Conservation (phyloP, 768 basidiomycete genomes). For the Mycena belliarum region DNA sequence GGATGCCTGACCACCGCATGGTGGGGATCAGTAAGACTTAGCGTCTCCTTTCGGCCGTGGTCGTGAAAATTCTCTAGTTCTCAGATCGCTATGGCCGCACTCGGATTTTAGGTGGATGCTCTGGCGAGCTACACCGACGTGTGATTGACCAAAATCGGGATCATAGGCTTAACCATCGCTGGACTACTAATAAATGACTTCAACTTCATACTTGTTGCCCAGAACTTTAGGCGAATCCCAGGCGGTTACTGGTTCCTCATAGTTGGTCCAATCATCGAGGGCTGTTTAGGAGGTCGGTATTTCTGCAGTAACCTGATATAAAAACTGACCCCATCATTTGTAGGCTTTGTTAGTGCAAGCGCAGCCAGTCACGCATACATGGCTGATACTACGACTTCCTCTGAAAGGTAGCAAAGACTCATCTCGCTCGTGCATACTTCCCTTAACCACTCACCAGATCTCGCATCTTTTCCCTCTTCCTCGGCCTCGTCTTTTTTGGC, state of each 20-base stretch:
- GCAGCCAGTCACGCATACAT: slow-evolving; percentile 52
- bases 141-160: neutral
- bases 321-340: slow-evolving; percentile 18
- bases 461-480: slow-evolving; percentile 47
- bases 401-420: slow-evolving; percentile 34
- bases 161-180: slow-evolving; percentile 36
- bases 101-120: slow-evolving; percentile 34
- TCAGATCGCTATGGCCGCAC: slow-evolving; percentile 65
- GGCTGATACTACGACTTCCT: slow-evolving; percentile 45
- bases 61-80: slow-evolving; percentile 32
- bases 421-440: neutral
- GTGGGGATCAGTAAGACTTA: slow-evolving; percentile 74
- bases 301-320: neutral
- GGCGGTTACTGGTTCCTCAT: slow-evolving; percentile 66
- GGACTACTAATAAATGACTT: slow-evolving; percentile 53
- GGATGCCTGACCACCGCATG: slow-evolving; percentile 79
- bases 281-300: slow-evolving; percentile 53
- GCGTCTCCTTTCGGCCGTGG: neutral
- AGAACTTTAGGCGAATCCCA: slow-evolving; percentile 49
- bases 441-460: slow-evolving; percentile 23
- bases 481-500: slow-evolving; percentile 59
- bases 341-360: slow-evolving; percentile 39
- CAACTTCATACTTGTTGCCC: slow-evolving; percentile 52
- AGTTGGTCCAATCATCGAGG: slow-evolving; percentile 53
- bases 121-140: neutral